Base-by-base conservation (phyloP, 78 protist species). In the Goniomonas avonlea region DNA sequence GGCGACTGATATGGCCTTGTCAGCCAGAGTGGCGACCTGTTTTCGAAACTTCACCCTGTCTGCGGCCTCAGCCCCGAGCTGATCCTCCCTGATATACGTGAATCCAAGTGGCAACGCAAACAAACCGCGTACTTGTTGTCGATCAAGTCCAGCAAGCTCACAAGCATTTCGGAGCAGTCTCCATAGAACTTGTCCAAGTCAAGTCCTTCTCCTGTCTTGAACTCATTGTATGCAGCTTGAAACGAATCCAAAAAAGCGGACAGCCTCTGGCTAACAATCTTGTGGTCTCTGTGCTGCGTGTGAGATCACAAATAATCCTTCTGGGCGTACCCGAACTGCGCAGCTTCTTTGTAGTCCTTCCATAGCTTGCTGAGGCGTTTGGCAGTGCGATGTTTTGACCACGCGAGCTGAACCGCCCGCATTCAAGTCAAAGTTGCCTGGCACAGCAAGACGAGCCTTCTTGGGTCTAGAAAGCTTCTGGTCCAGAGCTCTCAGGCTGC, bases 191-290 rank as follows among this genome's bases (percentile, higher is more conserved):
- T 39, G 9, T 61, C 15, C 3, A 61, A 39, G 11, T 32, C 17
- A 8, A 11, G 13, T 25, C 63, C 29, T 15, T 61, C 5, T 5
- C 41, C 40, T 25, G 69, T 34, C 15, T 61, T 61, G 69, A 61
- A 61, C 17, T 61, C 69, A 35, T 7, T 7, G 69, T 61, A 61
- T 17, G 69, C 69, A 20, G n/a, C 34, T 39, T 61, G 69, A 27
- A 61, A 61, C 38, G 47, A 5, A 21, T 61, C 69, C 20, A 61
- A 39, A 32, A 61, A 61, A 7, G 69, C 40, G 35, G 69, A 31
- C 17, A 61, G 11, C 69, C 34, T 61, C 69, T 61, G 69, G 40
- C 69, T 61, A 39, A 61, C 38, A n/a, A n/a, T n/a, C n/a, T n/a
- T n/a, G n/a, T n/a, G n/a, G n/a, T n/a, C n/a, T n/a, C n/a, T n/a